Base-by-base conservation (phyloP, 345 rosid species). In the Populus simonii region DNA sequence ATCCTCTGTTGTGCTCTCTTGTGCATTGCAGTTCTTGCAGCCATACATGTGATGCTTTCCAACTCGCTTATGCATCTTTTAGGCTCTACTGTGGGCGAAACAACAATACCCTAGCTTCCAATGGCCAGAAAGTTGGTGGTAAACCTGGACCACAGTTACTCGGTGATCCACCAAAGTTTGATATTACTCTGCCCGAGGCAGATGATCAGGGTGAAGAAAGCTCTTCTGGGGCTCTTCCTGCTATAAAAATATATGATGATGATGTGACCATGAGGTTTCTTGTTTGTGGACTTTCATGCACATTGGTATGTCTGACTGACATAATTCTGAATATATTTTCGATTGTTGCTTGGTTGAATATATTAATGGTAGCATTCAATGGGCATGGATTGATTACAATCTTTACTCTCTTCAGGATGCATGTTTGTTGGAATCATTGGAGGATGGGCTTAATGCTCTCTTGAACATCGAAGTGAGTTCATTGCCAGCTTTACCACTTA, bases 381-480 rank as follows among this genome's bases (percentile, higher is more conserved):
- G 72, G 57, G 39, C 70, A 29, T 78, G 76, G 27, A 61, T 66
- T 83, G 70, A 45, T 78, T 74, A 66, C 51, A 36, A 53, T 84
- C 47, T 80, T 65, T 72, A 68, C 63, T 79, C 55, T 79, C 78
- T 83, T 77, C 88, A 96, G 99, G 97, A 94, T 86, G 82, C 91
- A 22, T 75, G 70, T 68, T 73, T 88, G 62, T 83, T 92, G 87
- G 93, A 88, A 82, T 84, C 92, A 69, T 80, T 96, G 84, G 97
- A 89, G 85, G 98, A 93, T 82, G 99, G 99, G 67, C 89, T 96
- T 68, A 94, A 89, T 81, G 94, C 99, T 75, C 97, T 96, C 76
- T 84, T 96, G 83, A 92, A 90, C 81, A 89, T 94, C 79, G 99
- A 96, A 88, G 99, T 94, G 85, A 85, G 96, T 91, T 84, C 76